Conservation (phyloP, 345 rosid genomes). For the Citrus australasica region DNA sequence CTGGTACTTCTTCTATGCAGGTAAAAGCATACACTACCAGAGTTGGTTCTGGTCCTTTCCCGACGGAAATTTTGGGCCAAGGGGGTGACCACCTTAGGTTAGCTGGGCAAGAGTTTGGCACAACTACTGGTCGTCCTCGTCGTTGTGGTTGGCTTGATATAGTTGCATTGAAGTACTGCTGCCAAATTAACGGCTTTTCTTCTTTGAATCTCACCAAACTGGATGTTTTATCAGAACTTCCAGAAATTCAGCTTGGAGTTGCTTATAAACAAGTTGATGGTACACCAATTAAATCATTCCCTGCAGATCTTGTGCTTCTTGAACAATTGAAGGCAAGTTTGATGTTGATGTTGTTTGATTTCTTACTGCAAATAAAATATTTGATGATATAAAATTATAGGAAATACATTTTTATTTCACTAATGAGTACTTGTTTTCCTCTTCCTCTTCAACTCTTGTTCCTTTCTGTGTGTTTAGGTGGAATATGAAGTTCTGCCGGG, state of each 20-base stretch:
- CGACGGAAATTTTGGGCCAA: slow-evolving; percentile 80
- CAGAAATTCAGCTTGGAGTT: slow-evolving; percentile 83
- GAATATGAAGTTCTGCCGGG: slow-evolving; percentile 90
- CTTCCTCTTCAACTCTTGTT: background rate
- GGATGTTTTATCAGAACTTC: slow-evolving; percentile 83
- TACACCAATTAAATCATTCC: slow-evolving; percentile 75
- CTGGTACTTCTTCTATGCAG: slow-evolving; percentile 27
- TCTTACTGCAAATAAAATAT: background rate
- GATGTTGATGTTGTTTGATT: background rate
- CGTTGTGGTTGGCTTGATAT: slow-evolving; percentile 99
- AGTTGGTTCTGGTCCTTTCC: slow-evolving; percentile 99
- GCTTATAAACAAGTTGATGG: slow-evolving; percentile 67
- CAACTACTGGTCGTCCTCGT: slow-evolving; percentile 98
- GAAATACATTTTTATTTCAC: background rate
- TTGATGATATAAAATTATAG: background rate
- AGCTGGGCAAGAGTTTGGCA: slow-evolving; percentile 96
- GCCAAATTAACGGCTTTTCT: slow-evolving; percentile 93
- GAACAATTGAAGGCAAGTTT: slow-evolving; percentile 68
- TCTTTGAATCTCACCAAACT: slow-evolving; percentile 94
- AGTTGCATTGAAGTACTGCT: slow-evolving; percentile 79
- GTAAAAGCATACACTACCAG: slow-evolving; percentile 96
- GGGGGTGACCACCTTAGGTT: slow-evolving; percentile 85
- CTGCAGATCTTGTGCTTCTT: slow-evolving; percentile 76
- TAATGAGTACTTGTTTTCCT: background rate
- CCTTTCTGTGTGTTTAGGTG: slow-evolving; percentile 43